phyloP scores from a whole-genome alignment of 164 flowering plant genomes.

The Berberis thunbergii region DNA sequence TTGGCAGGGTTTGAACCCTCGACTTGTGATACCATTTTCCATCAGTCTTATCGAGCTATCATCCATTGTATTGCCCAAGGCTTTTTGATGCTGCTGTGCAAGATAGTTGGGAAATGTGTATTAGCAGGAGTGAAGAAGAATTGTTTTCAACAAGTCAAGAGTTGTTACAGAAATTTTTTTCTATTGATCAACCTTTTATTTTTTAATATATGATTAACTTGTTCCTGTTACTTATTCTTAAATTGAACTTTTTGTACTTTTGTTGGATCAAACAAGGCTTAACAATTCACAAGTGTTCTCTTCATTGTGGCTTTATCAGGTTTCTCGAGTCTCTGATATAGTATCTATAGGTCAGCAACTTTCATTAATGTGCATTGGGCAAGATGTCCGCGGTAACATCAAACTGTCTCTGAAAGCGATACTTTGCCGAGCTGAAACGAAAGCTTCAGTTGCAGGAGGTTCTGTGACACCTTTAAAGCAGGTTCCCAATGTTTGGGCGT shows the following conservation, averaged over 20 bases:
- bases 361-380: slow-evolving; percentile 78
- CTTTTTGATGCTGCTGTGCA: no score
- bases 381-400: slow-evolving; percentile 87
- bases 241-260: not conserved
- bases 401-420: slow-evolving; percentile 79
- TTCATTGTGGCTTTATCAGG: slow-evolving; percentile 35
- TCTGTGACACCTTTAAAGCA: slow-evolving; percentile 19
- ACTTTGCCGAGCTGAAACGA: slow-evolving; percentile 24
- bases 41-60: no score
- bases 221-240: not conserved
- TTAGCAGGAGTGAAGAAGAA: no score
- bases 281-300: not conserved
- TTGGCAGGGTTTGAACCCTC: no score
- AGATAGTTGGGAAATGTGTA: no score
- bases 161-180: no score
- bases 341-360: slow-evolving; percentile 78
- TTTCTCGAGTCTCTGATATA: slow-evolving; percentile 65
- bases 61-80: no score
- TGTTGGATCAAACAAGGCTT: not conserved
- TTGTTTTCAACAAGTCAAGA: no score
- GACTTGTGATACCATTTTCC: no score
- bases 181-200: no score
- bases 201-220: not conserved
- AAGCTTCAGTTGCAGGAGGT: slow-evolving; percentile 10
- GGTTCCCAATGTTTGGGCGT: slow-evolving; percentile 23